Evolutionary conservation across 1,284 basidiomycete species (phyloP).

Genomic region (Grifola frondosa): DNA sequence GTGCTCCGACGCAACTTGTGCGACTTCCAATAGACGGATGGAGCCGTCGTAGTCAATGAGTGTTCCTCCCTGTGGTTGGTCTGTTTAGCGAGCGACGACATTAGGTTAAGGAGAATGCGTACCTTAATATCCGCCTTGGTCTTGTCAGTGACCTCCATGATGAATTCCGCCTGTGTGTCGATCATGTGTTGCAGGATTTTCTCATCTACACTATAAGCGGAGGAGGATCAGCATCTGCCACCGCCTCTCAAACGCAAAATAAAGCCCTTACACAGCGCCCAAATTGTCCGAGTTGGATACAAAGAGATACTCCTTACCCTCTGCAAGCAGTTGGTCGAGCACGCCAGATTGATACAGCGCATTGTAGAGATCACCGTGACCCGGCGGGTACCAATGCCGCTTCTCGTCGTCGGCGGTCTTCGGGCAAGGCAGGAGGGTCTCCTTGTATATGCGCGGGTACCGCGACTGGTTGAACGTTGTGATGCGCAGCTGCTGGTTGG

Average conservation of each 20-base stretch:
- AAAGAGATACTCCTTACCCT: constrained; percentile 99
- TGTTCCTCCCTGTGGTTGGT: constrained; percentile 88
- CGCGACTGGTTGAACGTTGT: constrained; percentile 98
- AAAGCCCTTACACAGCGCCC: constrained; percentile 79
- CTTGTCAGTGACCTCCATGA: constrained; percentile 99
- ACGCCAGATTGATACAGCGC: constrained; percentile 94
- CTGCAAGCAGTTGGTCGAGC: constrained; percentile 90
- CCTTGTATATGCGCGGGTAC: constrained; percentile 97
- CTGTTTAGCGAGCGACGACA: too few species aligned
- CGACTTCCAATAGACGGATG: constrained; percentile 95
- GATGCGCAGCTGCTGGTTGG: constrained; percentile 95
- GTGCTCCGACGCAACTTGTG: constrained; percentile 97
- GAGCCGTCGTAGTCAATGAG: constrained; percentile 96
- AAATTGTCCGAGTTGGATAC: constrained; percentile 99
- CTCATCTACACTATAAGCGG: constrained; percentile 61
- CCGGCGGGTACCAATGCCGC: constrained; percentile 97
- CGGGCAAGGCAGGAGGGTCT: constrained; percentile 89
- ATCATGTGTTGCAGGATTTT: constrained; percentile 90
- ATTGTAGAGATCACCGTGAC: constrained; percentile 97
- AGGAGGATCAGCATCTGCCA: constrained; percentile 26
- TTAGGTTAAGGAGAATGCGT: constrained; percentile 12
- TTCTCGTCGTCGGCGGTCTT: constrained; percentile 89
- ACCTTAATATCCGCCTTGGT: constrained; percentile 99
- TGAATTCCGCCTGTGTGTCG: constrained; percentile 83
- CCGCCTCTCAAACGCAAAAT: neutral